Evolutionary conservation across 2,329 filamentous ascomycete species (phyloP), one percentile per base, ranked within the genome.

Genomic region (Fusarium multiceps): DNA sequence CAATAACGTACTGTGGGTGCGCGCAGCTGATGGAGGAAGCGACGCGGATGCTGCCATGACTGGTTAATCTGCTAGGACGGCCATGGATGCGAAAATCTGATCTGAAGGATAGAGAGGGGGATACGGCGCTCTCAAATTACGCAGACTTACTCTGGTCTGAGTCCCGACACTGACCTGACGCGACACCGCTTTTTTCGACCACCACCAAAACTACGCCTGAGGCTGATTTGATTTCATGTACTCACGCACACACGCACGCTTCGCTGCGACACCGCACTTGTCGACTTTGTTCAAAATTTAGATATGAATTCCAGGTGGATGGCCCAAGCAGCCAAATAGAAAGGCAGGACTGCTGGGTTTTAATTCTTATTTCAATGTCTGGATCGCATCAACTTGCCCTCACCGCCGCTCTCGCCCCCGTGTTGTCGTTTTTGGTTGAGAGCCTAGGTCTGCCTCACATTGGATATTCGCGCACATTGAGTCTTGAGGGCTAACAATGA

Each of bases 1-100:
- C 83, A 98, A 98, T 83, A 98, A 98, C 78, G 95, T 98, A n/a
- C 86, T 98, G 48, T 98, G 93, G 92, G 95, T 98, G 74, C 86
- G 88, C 71, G 85, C 84, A 55, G 88, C 87, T 51, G 85, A 86
- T 59, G 78, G 83, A 62, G 83, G 82, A 62, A 82, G 84, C 56
- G 80, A 82, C 27, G 84, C 80, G 43, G 87, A 89, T 71, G 84
- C 83, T n/a, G 86, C 84, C 71, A 90, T 90, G 87, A 85, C 87
- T 20, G 88, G 81, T 65, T 88, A 75, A 59, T 53, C 25, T 20
- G 28, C 30, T 30, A n/a, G 27, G 32, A 37, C 18, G 40, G 47
- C 40, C 37, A 68, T 47, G 63, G 45, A 68, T 47, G 63, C 34
- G 46, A 57, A 14, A 49, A 32, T 51, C 41, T 57, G 67, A 46